A percentile compares a stretch with the other conserved stretches of the same genome.
These are phyloP conservation scores for Talaromyces sp. DNA, from an alignment of 2,329 filamentous ascomycete genomes.

Conservation along the genomic window DNA sequence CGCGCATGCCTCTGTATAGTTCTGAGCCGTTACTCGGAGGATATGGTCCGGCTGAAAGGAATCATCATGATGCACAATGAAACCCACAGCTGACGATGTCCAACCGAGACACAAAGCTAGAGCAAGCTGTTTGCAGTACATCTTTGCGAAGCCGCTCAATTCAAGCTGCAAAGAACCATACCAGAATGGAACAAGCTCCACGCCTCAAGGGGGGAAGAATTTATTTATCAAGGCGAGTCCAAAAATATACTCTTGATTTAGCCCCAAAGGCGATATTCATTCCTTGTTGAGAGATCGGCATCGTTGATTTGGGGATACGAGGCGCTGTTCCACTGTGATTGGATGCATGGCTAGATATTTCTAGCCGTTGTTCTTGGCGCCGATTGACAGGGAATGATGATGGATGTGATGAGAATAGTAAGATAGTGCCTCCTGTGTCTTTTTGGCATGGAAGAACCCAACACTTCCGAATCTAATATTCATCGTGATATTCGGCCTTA, in stretches of 20 bases:
- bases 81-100: not conserved
- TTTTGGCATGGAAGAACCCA: too few species aligned
- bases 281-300: not conserved
- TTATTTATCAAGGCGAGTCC: not conserved
- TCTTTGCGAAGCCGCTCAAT: not conserved
- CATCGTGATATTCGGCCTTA: too few species aligned
- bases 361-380: not conserved
- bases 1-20: not conserved
- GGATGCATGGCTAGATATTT: not conserved
- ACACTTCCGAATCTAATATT: too few species aligned
- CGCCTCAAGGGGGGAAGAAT: not conserved
- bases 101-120: not conserved
- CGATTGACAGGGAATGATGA: not conserved
- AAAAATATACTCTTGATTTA: not conserved
- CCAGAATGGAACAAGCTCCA: too few species aligned
- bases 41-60: constrained; percentile 8
- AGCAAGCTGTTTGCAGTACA: not conserved
- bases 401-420: too few species aligned
- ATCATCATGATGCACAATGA: not conserved
- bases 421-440: too few species aligned
- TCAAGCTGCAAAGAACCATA: too few species aligned
- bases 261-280: not conserved
- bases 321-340: not conserved
- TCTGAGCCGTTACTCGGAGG: constrained; percentile 3
- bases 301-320: not conserved